A percentile compares a stretch with the other conserved stretches of the same genome.
phyloP scores from a whole-genome alignment of 345 rosid species.

The Camelina sativa region DNA sequence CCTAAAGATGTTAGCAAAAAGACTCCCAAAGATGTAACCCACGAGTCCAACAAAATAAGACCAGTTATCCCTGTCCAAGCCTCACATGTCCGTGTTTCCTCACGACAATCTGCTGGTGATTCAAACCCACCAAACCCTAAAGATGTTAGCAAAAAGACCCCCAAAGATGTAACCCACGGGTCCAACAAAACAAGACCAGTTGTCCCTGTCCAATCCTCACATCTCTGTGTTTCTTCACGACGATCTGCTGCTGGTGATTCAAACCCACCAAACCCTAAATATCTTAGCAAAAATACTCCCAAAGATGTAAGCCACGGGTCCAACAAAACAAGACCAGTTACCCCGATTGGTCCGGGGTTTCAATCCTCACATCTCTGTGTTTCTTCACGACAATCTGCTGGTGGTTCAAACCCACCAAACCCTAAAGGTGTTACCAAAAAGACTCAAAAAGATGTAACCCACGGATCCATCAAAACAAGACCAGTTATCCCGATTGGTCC shows the following conservation, averaged over 20 bases:
- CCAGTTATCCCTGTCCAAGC: constrained; percentile 41
- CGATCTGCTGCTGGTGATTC: constrained; percentile 12
- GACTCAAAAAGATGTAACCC: constrained; percentile 20
- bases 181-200: background rate
- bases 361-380: no score
- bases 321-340: background rate
- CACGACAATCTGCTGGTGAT: no score
- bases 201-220: constrained; percentile 36
- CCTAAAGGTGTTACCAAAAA: constrained; percentile 23
- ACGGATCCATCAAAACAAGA: constrained; percentile 21
- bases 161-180: no score
- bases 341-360: no score
- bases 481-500: constrained; percentile 52
- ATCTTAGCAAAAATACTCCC: constrained; percentile 24
- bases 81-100: no score
- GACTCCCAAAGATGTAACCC: constrained; percentile 23
- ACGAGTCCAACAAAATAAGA: constrained; percentile 21
- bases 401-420: constrained; percentile 24
- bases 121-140: no score
- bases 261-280: constrained; percentile 13
- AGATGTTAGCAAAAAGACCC: no score
- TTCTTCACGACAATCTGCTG: background rate
- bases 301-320: constrained; percentile 22
- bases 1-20: constrained; percentile 24
- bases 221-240: no score